Evolutionary conservation across 805 yeast species (phyloP), one percentile per base, ranked within the genome.

Genomic region (Saccharomycopsis fibuligera): DNA sequence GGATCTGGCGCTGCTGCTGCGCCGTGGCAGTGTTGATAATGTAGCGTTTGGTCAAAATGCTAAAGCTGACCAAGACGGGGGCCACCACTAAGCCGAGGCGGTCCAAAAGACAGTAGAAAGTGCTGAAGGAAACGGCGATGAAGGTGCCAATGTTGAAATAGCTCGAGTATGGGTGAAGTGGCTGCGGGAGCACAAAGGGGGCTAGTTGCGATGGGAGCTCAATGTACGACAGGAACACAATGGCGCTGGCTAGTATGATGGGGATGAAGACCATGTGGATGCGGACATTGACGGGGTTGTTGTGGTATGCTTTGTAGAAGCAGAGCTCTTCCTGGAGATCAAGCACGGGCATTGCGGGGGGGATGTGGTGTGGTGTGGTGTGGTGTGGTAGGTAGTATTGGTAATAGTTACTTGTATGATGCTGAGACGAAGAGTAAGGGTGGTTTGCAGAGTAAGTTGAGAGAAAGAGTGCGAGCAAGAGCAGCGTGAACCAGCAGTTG

Each of bases 261-360:
- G 98, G 98, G 29, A 91, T 89, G 60, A 88, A 88, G 3, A 77
- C 62, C 41, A 84, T 62, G 60, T 91, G 99, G 54, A 91, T 85
- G 8, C 69, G 55, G 5, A 90, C 90, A 65, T 91, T 91, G 33
- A 62, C 64, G 1, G 65, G 67, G 56, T 79, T 62, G 57, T 68
- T 68, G 54, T 78, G 83, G 55, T 77, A 78, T 1, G 73, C 63
- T 59, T 75, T 70, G 66, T 84, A 84, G 56, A 79, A 81, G 23
- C 75, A 72, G n/a, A 84, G 64, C 55, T 85, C 55, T 41, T 71
- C 67, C n/a, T 63, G 62, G 3, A 77, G 62, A 45, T 67, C 60
- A 10, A 69, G 53, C 23, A 65, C 54, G 5, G 50, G 56, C 60
- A 55, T 59, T 22, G 14, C 19, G 19, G n/a, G n/a, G n/a, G n/a